These are phyloP conservation scores for Cladosporium sp. DNA, from an alignment of 2,329 filamentous ascomycete species.

Conservation along the genomic window DNA sequence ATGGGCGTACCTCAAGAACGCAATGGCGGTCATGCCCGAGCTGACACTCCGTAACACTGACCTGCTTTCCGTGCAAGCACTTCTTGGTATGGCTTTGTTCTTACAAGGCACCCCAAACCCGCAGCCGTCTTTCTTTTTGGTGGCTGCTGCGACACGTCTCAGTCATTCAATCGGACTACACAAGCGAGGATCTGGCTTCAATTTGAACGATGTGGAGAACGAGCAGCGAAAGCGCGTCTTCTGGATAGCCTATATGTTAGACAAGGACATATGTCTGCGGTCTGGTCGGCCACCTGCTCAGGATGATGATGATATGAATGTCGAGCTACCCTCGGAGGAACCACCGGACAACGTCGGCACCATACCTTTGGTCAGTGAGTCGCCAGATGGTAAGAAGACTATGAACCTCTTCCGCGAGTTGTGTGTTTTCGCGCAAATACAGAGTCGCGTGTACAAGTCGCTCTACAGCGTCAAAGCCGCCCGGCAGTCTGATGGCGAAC, in stretches of 20 bases:
- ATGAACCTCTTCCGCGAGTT: constrained; percentile 93
- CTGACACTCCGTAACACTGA: constrained; percentile 95
- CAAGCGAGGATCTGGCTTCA: constrained; percentile 88
- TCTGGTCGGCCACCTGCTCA: constrained; percentile 69
- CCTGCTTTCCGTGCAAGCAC: constrained; percentile 85
- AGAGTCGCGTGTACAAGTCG: constrained; percentile 89
- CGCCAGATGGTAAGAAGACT: constrained; percentile 73
- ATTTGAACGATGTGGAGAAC: constrained; percentile 86
- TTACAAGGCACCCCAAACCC: constrained; percentile 95
- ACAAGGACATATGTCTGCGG: constrained; percentile 69
- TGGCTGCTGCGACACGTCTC: constrained; percentile 83
- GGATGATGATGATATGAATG: constrained; percentile 86
- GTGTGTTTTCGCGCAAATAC: constrained; percentile 86
- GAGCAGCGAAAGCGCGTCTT: constrained; percentile 81
- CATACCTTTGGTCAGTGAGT: constrained; percentile 65
- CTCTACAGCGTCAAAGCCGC: constrained; percentile 90
- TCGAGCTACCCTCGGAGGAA: constrained; percentile 87
- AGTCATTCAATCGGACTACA: constrained; percentile 94
- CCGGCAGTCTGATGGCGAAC: constrained; percentile 85
- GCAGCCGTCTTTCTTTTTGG: constrained; percentile 85
- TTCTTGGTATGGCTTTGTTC: constrained; percentile 90
- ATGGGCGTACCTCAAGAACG: constrained; percentile 95
- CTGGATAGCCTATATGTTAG: constrained; percentile 71
- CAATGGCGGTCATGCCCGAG: constrained; percentile 87
- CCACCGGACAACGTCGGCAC: constrained; percentile 91